Evolutionary conservation across 2,329 filamentous ascomycete genomes (phyloP), one percentile per base, ranked within the genome.

Genomic region (Myrmaecium sp.): DNA sequence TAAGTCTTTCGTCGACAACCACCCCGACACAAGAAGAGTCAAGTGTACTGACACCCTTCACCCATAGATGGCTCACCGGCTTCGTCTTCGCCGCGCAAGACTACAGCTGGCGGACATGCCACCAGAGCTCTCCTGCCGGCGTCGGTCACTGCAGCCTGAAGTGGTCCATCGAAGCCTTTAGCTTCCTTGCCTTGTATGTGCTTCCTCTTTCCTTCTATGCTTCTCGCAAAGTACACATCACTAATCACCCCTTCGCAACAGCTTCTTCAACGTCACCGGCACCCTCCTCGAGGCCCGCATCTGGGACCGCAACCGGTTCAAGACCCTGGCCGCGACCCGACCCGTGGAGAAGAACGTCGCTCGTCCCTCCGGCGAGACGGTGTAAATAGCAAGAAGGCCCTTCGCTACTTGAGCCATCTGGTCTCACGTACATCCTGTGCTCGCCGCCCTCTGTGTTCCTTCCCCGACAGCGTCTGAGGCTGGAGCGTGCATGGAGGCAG

Each of bases 11-110:
- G n/a, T n/a, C n/a, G n/a, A n/a, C n/a, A n/a, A n/a, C n/a, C n/a
- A n/a, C n/a, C n/a, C n/a, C n/a, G n/a, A n/a, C n/a, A n/a, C n/a
- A n/a, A n/a, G n/a, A n/a, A n/a, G n/a, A n/a, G n/a, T n/a, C n/a
- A n/a, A n/a, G n/a, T n/a, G n/a, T n/a, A n/a, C n/a, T n/a, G n/a
- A n/a, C n/a, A n/a, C n/a, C n/a, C n/a, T n/a, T n/a, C n/a, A n/a
- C n/a, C n/a, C n/a, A n/a, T n/a, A n/a, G n/a, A 8, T 42, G 39
- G 39, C 38, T 42, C 18, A 37, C 37, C 10, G 39, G 35, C 19
- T 42, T 41, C 19, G 36, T 41, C 23, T 42, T 42, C 25, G 32
- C 39, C 4, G 26, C 30, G 3, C 39, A 42, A 28, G 38, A 42
- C 27, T 41, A 42, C 24, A 28, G 35, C 15, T 30, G 25, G 25